Evolutionary conservation across 106 monocot genomes (phyloP).

Genomic region (Dioscorea alata): DNA sequence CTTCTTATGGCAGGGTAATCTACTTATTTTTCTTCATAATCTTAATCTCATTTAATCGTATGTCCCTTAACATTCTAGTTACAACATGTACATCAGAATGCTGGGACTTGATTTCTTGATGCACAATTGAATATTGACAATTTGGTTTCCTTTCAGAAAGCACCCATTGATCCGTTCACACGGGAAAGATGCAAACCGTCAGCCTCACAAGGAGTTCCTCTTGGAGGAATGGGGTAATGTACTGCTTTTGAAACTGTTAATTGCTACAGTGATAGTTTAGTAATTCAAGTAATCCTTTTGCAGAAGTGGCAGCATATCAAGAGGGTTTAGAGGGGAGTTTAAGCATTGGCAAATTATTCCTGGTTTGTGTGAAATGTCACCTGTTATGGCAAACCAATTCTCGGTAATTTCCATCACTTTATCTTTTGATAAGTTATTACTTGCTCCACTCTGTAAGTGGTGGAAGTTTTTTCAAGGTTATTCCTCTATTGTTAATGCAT

Average conservation of each 20-base stretch:
- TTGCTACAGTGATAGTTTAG: background rate
- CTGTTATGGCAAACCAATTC: constrained; percentile 96
- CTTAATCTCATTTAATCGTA: too few relatives aligned
- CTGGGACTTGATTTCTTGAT: too few relatives aligned
- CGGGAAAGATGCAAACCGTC: constrained; percentile 78
- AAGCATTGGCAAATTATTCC: constrained; percentile 97
- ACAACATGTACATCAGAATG: too few relatives aligned
- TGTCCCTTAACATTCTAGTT: too few relatives aligned
- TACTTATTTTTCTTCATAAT: background rate
- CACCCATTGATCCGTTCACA: constrained; percentile 98
- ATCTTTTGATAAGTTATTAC: background rate
- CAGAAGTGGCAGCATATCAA: constrained; percentile 98
- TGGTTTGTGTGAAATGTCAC: constrained; percentile 80
- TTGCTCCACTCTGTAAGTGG: background rate
- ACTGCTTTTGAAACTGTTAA: background rate
- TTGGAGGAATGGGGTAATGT: constrained; percentile 97
- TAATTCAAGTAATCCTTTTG: constrained; percentile 1
- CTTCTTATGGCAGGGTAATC: constrained; percentile 95
- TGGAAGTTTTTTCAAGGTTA: background rate
- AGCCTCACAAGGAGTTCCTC: constrained; percentile 97
- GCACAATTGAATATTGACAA: background rate
- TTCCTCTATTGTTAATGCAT: too few relatives aligned
- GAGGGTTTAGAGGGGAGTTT: constrained; percentile 98
- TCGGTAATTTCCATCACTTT: constrained; percentile 50
- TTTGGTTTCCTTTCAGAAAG: constrained; percentile 58